Conservation (phyloP, 2,329 filamentous ascomycete species). For the Orbilia ellipsospora region DNA sequence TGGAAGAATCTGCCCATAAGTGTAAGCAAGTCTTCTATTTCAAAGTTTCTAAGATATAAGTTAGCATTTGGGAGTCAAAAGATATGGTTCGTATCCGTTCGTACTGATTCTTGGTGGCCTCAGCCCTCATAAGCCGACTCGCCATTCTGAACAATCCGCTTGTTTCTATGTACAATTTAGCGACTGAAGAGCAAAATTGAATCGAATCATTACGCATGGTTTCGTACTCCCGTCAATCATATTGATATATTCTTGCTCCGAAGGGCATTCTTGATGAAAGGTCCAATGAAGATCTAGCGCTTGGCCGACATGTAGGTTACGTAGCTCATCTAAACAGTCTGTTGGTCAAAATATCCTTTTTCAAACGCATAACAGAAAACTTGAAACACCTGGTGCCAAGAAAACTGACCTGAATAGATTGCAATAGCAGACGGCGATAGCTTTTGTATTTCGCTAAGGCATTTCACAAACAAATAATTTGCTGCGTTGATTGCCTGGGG, state of each 20-base stretch:
- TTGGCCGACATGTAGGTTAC: slow-evolving; percentile 13
- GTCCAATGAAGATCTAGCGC: slow-evolving; percentile 29
- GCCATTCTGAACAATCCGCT: slow-evolving; percentile 19
- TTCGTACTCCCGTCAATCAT: slow-evolving; percentile 16
- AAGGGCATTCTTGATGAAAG: slow-evolving; percentile 13
- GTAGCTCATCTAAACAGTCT: slow-evolving; percentile 4
- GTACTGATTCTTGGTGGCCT: slow-evolving; percentile 9
- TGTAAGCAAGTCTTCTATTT: neutral
- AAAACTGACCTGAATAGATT: neutral
- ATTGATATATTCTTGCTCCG: slow-evolving; percentile 14
- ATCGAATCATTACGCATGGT: too few relatives aligned
- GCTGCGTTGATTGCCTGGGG: slow-evolving; percentile 17
- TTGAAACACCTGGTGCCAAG: neutral
- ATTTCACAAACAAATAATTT: slow-evolving; percentile 21
- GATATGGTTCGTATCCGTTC: too few relatives aligned
- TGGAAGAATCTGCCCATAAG: slow-evolving; percentile 17
- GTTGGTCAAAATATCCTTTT: neutral
- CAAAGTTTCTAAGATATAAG: neutral
- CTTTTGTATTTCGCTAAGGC: slow-evolving; percentile 3
- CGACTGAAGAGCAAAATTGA: neutral
- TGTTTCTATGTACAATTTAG: slow-evolving; percentile 10
- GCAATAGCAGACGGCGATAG: neutral
- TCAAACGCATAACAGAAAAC: too few relatives aligned
- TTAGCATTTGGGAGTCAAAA: too few relatives aligned
- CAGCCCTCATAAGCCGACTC: neutral